Percentiles rank a stretch among this genome's conserved stretches.
Conservation (phyloP, 495 filamentous ascomycete species). For the Cetradonia linearis region DNA sequence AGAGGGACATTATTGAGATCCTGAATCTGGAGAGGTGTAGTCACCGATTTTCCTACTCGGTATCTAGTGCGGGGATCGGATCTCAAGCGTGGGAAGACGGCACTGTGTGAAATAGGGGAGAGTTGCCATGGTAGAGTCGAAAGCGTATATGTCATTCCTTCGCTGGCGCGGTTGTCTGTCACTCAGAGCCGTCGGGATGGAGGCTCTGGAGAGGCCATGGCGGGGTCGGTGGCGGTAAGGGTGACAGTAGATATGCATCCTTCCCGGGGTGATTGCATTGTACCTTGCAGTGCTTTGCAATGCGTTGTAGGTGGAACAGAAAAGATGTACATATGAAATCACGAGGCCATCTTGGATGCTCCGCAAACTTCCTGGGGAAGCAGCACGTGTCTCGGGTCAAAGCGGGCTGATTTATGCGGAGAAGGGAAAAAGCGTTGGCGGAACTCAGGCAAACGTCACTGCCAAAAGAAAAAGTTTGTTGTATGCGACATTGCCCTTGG, state of each 20-base stretch:
- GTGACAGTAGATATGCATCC: background rate
- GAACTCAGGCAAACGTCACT: constrained; percentile 14
- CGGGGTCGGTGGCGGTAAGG: background rate
- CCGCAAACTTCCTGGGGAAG: constrained; percentile 6
- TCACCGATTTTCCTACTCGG: background rate
- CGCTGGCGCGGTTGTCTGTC: background rate
- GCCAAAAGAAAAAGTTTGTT: constrained; percentile 1
- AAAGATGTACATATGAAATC: background rate
- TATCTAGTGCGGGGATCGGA: background rate
- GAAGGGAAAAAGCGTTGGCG: background rate
- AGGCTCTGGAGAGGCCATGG: background rate
- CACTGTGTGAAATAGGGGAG: background rate
- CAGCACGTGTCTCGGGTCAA: constrained; percentile 16
- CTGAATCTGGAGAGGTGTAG: background rate
- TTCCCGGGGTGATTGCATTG: background rate
- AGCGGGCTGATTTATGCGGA: constrained; percentile 7
- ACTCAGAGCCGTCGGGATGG: background rate
- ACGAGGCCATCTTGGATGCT: background rate
- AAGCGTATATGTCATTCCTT: background rate
- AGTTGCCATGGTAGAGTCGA: background rate
- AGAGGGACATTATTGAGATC: background rate
- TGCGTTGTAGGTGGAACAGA: background rate
- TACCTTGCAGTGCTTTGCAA: background rate
- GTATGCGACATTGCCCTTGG: constrained; percentile 12
- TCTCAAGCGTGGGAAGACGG: background rate